Evolutionary conservation across 257 asterid species (phyloP).

Genomic region (Fraxinus quadrangulata): DNA sequence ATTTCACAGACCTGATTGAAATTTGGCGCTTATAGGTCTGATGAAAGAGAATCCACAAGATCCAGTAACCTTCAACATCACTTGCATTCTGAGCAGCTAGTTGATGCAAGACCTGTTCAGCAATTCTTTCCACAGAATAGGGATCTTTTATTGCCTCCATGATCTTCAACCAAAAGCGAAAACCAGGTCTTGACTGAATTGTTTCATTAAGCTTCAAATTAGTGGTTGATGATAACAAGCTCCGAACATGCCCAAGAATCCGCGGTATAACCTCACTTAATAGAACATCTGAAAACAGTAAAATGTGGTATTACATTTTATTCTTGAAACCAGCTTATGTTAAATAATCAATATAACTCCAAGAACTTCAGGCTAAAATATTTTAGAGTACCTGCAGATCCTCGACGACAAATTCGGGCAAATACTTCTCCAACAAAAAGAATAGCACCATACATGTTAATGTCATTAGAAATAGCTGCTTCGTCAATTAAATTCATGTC

Average conservation of each 20-base stretch:
- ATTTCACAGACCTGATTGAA: constrained; percentile 56
- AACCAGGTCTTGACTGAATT: constrained; percentile 59
- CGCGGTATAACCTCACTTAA: constrained; percentile 63
- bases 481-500: constrained; percentile 44
- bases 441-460: constrained; percentile 38
- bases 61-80: constrained; percentile 87
- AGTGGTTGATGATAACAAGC: constrained; percentile 46
- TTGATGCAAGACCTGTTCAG: constrained; percentile 80
- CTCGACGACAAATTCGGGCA: constrained; percentile 89
- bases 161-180: constrained; percentile 72
- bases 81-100: constrained; percentile 58
- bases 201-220: constrained; percentile 36
- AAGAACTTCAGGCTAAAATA: constrained; percentile 24
- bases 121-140: constrained; percentile 84
- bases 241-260: constrained; percentile 56
- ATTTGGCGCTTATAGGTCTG: constrained; percentile 46
- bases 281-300: constrained; percentile 66
- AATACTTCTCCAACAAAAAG: constrained; percentile 70
- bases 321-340: neutral
- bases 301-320: constrained; percentile 12
- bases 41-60: constrained; percentile 75
- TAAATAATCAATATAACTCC: constrained; percentile 17
- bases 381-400: constrained; percentile 68
- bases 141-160: constrained; percentile 78
- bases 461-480: constrained; percentile 33